Base-by-base conservation (phyloP, 768 basidiomycete genomes). In the Serendipita sp. region DNA sequence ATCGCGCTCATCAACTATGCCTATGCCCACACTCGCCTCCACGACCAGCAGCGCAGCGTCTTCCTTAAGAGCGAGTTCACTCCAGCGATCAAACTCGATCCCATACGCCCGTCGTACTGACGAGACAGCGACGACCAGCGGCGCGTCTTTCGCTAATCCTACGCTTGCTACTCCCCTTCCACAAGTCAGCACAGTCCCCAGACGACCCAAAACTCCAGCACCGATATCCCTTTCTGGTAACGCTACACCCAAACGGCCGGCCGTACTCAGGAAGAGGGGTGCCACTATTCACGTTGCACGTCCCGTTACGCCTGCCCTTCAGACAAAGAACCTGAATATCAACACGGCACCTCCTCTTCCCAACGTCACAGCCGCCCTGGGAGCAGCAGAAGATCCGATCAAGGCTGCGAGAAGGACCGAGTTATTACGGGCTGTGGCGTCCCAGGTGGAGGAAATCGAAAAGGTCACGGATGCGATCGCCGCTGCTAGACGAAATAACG, bases 61-160 rank as follows among this genome's bases (percentile, higher is more conserved):
- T 30, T 3, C 56, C 16, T 24, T 35, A 18, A 10, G 56, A 34
- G 10, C 56, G 32, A n/a, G 28, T 38, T 30, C 56, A n/a, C 56
- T 60, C 30, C 56, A 60, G 37, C 56, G 56, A 60, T 60, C 56
- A 10, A 60, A 60, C n/a, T 60, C 56, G 28, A 60, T 60, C 30
- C 28, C 48, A 51, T 51, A 60, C 35, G 56, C 56, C 8, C 30
- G 28, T 30, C 56, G 10, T 53, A 7, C 16, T 7, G 18, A 16
- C n/a, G 18, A 18, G 5, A 10, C 18, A 53, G 32, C 48, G n/a
- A 18, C 48, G 16, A 7, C 16, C 8, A 18, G 32, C 48, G 10
- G 32, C 48, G 10, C 48, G 48, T 41, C 41, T 13, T 41, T 41
- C 5, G 41, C 41, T 41, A 53, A 18, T n/a, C 18, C 48, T 8